Evolutionary conservation across 805 yeast species (phyloP).

Genomic region (Saturnispora silvae): DNA sequence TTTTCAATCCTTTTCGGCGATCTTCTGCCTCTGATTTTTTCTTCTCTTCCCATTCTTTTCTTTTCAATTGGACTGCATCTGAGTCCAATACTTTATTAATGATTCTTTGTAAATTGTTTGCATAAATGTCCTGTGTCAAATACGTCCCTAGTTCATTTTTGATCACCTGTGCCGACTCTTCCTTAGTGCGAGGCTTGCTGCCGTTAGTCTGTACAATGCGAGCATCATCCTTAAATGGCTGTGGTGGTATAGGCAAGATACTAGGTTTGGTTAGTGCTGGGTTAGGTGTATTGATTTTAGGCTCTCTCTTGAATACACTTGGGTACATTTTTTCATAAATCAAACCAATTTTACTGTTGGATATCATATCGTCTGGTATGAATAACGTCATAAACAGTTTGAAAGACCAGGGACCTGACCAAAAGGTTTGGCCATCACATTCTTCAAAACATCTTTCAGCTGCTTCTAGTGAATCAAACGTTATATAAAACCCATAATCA

Average conservation of each 20-base stretch:
- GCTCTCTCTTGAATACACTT: no score
- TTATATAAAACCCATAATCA: slow-evolving; percentile 55
- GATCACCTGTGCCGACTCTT: slow-evolving; percentile 49
- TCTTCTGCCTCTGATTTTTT: slow-evolving; percentile 8
- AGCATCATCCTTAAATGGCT: no score
- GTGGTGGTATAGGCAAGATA: no score
- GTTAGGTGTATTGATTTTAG: no score
- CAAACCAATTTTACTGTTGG: slow-evolving; percentile 21
- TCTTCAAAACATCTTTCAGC: slow-evolving; percentile 48
- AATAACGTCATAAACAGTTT: slow-evolving; percentile 48
- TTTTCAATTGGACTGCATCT: slow-evolving; percentile 20
- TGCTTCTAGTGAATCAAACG: slow-evolving; percentile 50
- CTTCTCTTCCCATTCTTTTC: slow-evolving; percentile 11
- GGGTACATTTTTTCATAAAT: no score
- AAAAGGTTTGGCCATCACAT: slow-evolving; percentile 48
- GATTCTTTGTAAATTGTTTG: slow-evolving; percentile 58
- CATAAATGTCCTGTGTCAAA: slow-evolving; percentile 61
- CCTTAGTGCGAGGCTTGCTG: slow-evolving; percentile 27
- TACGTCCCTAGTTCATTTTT: slow-evolving; percentile 54
- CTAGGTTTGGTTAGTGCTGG: no score
- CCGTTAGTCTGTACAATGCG: no score
- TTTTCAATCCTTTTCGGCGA: slow-evolving; percentile 9
- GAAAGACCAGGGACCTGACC: no score
- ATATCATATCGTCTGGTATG: slow-evolving; percentile 34
- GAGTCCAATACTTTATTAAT: slow-evolving; percentile 53